Evolutionary conservation across 805 yeast genomes (phyloP).

Genomic region (Zygosaccharomyces siamensis): DNA sequence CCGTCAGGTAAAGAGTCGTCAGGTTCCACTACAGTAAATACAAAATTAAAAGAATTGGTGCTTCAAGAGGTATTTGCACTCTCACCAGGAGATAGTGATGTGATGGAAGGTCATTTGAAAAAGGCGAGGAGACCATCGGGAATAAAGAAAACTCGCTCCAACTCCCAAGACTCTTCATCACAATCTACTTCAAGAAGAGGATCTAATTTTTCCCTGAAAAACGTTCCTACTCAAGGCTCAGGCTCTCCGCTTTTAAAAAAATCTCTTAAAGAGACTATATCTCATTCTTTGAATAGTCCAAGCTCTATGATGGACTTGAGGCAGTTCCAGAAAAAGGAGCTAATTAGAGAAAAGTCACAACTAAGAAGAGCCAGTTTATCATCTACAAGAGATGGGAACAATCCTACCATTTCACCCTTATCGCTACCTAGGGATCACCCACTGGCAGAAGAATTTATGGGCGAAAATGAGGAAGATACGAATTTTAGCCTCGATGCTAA

Average conservation of each 20-base stretch:
- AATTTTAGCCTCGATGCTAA: constrained; percentile 1
- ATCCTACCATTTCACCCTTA: constrained; percentile 11
- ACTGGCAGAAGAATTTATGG: constrained; percentile 17
- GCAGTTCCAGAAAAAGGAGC: constrained; percentile 29
- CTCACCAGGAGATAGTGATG: constrained; percentile 6
- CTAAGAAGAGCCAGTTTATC: constrained; percentile 10
- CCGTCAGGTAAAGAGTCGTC: constrained; percentile 19
- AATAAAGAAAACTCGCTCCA: constrained; percentile 8
- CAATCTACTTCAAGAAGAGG: constrained; percentile 23
- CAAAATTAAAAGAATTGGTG: constrained; percentile 66
- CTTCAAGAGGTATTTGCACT: constrained; percentile 62
- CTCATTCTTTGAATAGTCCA: constrained; percentile 27
- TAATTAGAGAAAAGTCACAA: constrained; percentile 21
- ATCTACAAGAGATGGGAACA: constrained; percentile 1
- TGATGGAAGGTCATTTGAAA: background rate
- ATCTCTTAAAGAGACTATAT: constrained; percentile 23
- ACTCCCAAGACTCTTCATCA: constrained; percentile 7
- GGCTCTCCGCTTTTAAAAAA: constrained; percentile 23
- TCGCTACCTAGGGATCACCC: constrained; percentile 11
- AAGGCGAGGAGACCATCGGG: constrained; percentile 9
- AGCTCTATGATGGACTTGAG: constrained; percentile 32
- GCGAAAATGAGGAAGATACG: constrained; percentile 16
- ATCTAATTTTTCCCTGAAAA: constrained; percentile 22
- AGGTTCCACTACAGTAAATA: constrained; percentile 60
- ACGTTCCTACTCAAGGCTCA: constrained; percentile 13